These are phyloP conservation scores for Suillus decipiens DNA, from an alignment of 768 basidiomycete genomes.

Conservation along the genomic window DNA sequence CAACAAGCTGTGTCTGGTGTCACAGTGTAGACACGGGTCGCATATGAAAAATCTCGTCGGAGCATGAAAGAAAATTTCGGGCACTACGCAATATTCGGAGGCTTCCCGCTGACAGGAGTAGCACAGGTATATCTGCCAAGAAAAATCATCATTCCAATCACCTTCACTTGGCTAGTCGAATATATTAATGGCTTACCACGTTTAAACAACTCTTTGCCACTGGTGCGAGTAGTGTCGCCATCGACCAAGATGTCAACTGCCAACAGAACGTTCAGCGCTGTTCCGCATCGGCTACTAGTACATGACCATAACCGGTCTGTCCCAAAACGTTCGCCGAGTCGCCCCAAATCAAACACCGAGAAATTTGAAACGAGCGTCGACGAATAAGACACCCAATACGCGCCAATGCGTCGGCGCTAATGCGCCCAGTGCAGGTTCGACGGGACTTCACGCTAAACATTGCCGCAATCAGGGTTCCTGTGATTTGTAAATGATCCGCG, in stretches of 20 bases:
- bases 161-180: neutral
- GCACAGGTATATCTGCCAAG: neutral
- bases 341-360: neutral
- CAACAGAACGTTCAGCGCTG: neutral
- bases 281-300: neutral
- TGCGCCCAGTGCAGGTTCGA: neutral
- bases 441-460: neutral
- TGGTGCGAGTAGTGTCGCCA: neutral
- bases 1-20: neutral
- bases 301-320: neutral
- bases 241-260: neutral
- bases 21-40: neutral
- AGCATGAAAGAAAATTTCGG: neutral
- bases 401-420: neutral
- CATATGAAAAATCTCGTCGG: neutral
- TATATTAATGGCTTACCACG: neutral
- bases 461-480: neutral
- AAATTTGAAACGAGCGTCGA: neutral
- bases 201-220: neutral
- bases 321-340: neutral
- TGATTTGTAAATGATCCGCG: neutral
- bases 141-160: neutral
- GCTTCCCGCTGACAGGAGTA: neutral
- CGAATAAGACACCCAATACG: too few species aligned
- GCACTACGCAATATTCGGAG: neutral